Base-by-base conservation (phyloP, 1,284 basidiomycete species). In the Austroboletus rostrupii region DNA sequence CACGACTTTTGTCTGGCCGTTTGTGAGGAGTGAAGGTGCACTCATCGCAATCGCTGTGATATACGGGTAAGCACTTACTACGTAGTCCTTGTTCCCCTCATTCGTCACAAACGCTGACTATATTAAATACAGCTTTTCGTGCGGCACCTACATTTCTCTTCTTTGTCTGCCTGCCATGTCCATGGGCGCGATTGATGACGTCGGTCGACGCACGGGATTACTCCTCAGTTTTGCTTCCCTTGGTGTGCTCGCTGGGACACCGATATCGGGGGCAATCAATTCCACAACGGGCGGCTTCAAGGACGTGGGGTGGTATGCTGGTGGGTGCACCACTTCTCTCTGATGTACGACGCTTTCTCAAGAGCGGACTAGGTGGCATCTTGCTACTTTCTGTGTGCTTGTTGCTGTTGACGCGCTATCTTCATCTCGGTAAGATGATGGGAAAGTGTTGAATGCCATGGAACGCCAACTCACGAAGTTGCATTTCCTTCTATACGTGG, bases 131-230 rank as follows among this genome's bases (percentile, higher is more conserved):
- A 83, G 80, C 1, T 71, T 78, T 42, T 62, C 74, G 0, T 77
- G 72, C 5, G 85, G 85, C 3, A 71, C 77, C 0, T 86, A 79
- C 50, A 75, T 80, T 9, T 77, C 79, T 1, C 68, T 85, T 12
- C 57, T 84, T 19, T 61, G 74, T 0, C 71, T 75, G 19, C 85
- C 86, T 1, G 70, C 80, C 36, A 77, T 85, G 52, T 69, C 73
- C 5, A 73, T 89, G 65, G 85, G 87, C 1, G 72, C 74, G 0
- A 70, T 75, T 2, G 67, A 68, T 17, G 81, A 85, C 56, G 72
- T 85, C 6, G 85, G 85, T 28, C 70, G 78, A 31, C 74, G 82
- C 11, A 67, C 75, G 5, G 83, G 85, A 0, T 77, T 84, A 69
- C 72, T 76, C 37, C 70, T 82, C 64, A 79, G 74, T 9, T 67